Evolutionary conservation across 2,329 filamentous ascomycete genomes (phyloP).

Genomic region (Aspergillus tanneri): DNA sequence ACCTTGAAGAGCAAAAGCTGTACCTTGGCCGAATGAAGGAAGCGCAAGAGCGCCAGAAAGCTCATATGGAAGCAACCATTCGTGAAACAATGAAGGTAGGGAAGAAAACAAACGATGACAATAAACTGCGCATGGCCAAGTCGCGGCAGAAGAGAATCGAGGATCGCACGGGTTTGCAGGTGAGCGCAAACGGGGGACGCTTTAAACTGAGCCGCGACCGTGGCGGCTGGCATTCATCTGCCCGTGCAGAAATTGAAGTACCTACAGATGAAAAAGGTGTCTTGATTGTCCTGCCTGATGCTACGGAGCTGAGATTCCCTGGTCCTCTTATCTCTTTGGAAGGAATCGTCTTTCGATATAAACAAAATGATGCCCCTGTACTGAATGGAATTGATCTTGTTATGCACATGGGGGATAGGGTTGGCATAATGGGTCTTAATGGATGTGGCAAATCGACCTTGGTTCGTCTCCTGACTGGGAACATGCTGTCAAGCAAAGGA

Average conservation of each 20-base stretch:
- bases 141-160: slow-evolving; percentile 82
- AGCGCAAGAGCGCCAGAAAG: slow-evolving; percentile 75
- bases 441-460: slow-evolving; percentile 80
- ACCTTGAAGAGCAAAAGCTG: slow-evolving; percentile 63
- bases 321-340: slow-evolving; percentile 72
- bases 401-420: slow-evolving; percentile 69
- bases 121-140: slow-evolving; percentile 82
- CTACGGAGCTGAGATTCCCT: slow-evolving; percentile 70
- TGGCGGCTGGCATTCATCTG: slow-evolving; percentile 58
- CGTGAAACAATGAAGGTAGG: slow-evolving; percentile 71
- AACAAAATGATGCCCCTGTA: slow-evolving; percentile 44
- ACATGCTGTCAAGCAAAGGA: slow-evolving; percentile 59
- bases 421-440: slow-evolving; percentile 76
- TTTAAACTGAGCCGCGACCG: slow-evolving; percentile 81
- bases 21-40: slow-evolving; percentile 75
- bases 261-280: slow-evolving; percentile 61
- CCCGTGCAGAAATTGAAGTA: slow-evolving; percentile 69
- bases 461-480: slow-evolving; percentile 66
- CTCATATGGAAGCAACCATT: slow-evolving; percentile 78
- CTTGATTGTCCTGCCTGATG: slow-evolving; percentile 59
- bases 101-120: slow-evolving; percentile 75
- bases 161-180: slow-evolving; percentile 74
- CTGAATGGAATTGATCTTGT: slow-evolving; percentile 66
- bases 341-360: slow-evolving; percentile 66
- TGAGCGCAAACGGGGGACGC: slow-evolving; percentile 66